Conservation (phyloP, 495 filamentous ascomycete species). For the Chaetomidium leptoderma region DNA sequence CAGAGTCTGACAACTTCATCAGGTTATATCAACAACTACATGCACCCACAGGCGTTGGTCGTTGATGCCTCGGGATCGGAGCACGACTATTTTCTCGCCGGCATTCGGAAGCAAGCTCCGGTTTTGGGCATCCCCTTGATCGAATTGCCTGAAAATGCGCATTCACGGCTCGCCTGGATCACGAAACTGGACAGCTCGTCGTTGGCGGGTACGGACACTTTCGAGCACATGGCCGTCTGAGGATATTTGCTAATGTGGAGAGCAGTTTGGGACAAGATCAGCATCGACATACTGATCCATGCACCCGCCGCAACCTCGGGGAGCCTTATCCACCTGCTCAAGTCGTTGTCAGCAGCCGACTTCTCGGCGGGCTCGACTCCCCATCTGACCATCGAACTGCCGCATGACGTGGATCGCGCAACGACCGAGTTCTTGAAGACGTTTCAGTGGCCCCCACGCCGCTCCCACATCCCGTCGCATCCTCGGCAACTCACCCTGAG, state of each 20-base stretch:
- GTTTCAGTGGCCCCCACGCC: conserved; percentile 60
- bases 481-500: conserved; percentile 59
- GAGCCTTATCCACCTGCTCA: conserved; percentile 65
- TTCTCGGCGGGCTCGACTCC: conserved; percentile 62
- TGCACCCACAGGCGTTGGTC: conserved; percentile 56
- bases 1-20: conserved; percentile 7
- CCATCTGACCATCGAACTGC: conserved; percentile 75
- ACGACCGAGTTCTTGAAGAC: conserved; percentile 56
- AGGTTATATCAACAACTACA: conserved; percentile 51
- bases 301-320: conserved; percentile 64
- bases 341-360: conserved; percentile 67
- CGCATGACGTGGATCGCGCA: conserved; percentile 56
- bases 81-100: conserved; percentile 52
- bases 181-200: conserved; percentile 67
- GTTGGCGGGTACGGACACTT: conserved; percentile 52
- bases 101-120: conserved; percentile 44
- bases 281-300: conserved; percentile 72
- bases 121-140: conserved; percentile 53
- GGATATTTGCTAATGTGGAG: conserved; percentile 18
- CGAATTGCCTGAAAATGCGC: conserved; percentile 57
- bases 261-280: conserved; percentile 68
- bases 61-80: conserved; percentile 49
- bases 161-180: conserved; percentile 67
- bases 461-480: conserved; percentile 35
- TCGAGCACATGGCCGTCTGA: not conserved